Base-by-base conservation (phyloP, 2,329 filamentous ascomycete genomes). In the Fusarium solani-melongenae region DNA sequence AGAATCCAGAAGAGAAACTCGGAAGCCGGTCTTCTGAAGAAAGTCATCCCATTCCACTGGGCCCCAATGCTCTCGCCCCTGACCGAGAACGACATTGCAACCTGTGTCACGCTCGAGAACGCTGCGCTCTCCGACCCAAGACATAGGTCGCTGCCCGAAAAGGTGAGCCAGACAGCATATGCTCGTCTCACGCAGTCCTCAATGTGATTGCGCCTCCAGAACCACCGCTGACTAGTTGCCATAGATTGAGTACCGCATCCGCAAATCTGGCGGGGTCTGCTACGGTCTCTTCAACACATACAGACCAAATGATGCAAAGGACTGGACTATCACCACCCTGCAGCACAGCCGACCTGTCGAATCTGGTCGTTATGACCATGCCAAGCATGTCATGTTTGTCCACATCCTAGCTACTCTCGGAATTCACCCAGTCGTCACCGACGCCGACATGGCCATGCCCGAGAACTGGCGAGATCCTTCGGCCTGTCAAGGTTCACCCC, bases 391-490 rank as follows among this genome's bases (percentile, higher is more conserved):
- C 51, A 87, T 98, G 27, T 86, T 98, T 56, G 95, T 90, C 41
- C 94, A 97, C 82, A 87, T 96, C 73, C 86, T 97, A 70, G 89
- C 93, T 22, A 95, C 94, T 14, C 92, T 93, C 73, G 92, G 91
- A 39, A 85, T 86, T 39, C 88, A 89, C 59, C 79, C 83, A 0
- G 82, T 89, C 46, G 90, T 97, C 63, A 93, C 91, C 2, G 94
- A 97, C 78, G 86, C 87, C 8, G 91, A 94, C 72, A 97, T 98
- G 94, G 88, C 87, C 24, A 87, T 92, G 46, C 94, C 94, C 1
- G 81, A 85, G 41, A 88, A 92, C 79, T 96, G 93, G 92, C 85
- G 87, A 69, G 85, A 86, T 57, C 83, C 84, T 57, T 83, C 83
- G 64, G 80, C 74, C 24, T 76, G 66, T 56, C 79, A 85, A 61